phyloP scores from a whole-genome alignment of 2,329 filamentous ascomycete species.

The Periconia sp. region DNA sequence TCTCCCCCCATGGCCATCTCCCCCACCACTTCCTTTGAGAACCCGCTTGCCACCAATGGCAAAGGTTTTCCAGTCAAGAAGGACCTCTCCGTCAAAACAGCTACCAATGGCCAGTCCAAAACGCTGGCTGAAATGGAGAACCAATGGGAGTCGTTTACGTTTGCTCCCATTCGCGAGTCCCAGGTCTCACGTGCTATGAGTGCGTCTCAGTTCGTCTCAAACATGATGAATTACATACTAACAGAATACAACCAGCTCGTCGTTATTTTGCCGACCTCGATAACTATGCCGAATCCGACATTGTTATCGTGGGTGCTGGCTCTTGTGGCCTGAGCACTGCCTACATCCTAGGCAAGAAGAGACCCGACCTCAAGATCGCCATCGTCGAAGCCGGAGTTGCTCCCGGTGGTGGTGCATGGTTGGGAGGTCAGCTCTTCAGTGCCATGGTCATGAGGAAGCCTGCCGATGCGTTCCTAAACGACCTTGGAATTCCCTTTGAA shows the following conservation, averaged over 20 bases:
- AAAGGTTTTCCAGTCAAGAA: conserved; percentile 42
- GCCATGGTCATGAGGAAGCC: conserved; percentile 96
- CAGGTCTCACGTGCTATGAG: conserved; percentile 92
- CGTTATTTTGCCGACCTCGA: conserved; percentile 92
- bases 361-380: conserved; percentile 88
- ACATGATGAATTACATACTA: not conserved
- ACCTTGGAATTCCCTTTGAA: conserved; percentile 82
- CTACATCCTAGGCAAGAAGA: conserved; percentile 79
- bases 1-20: conserved; percentile 69
- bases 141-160: conserved; percentile 81
- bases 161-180: conserved; percentile 85
- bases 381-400: conserved; percentile 87
- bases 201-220: conserved; percentile 8
- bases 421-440: conserved; percentile 90
- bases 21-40: conserved; percentile 49
- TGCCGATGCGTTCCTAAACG: conserved; percentile 78
- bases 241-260: conserved; percentile 48
- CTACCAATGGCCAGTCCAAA: conserved; percentile 51
- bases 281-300: conserved; percentile 85
- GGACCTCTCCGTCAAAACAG: conserved; percentile 51
- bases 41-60: conserved; percentile 35
- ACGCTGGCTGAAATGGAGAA: conserved; percentile 67
- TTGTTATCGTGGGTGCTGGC: conserved; percentile 90
- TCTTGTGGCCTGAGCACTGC: conserved; percentile 84
- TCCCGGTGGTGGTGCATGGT: conserved; percentile 84